Base-by-base conservation (phyloP, 2,329 filamentous ascomycete species). In the Seiridium unicorne region DNA sequence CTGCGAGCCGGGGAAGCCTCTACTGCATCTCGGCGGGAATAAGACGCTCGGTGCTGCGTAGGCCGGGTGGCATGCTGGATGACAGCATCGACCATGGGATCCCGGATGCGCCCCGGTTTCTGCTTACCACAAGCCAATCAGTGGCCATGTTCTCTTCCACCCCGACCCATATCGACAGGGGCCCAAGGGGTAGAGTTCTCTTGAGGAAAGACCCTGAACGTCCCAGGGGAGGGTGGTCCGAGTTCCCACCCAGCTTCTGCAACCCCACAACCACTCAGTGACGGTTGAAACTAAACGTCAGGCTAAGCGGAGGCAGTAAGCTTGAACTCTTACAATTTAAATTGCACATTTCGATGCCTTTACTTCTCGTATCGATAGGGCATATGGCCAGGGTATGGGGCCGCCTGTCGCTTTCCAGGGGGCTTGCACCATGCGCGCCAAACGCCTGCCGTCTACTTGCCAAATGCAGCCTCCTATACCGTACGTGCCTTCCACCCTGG, bases 371-470 rank as follows among this genome's bases (percentile, higher is more conserved):
- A 7, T 9, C 7, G n/a, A 48, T 66, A 62, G 64, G 67, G 63
- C 60, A 65, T 61, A 58, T 61, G 60, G 58, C 58, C 63, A 62
- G 60, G n/a, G 26, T 26, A 26, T 26, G 18, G 18, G 18, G 18
- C 18, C 18, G 18, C 18, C 18, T 26, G 18, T 26, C 18, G 18
- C 18, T 26, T 26, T 26, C 18, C 18, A 26, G 18, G 18, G 18
- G 18, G 18, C 2, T 26, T 26, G 18, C 18, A 26, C 18, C 18
- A 26, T 26, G 18, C 18, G 18, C 18, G 18, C 18, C 18, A 26
- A 26, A 26, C 18, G 18, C 18, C 18, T 26, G 18, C 18, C 18
- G 18, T 26, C 18, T 26, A 26, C 18, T 26, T 26, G 18, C 18
- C 18, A 26, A 26, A 26, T 26, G 18, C 18, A 26, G 18, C 18